These are phyloP conservation scores for Paramecium bursaria DNA, from an alignment of 73 alveolate genomes.

Conservation along the genomic window DNA sequence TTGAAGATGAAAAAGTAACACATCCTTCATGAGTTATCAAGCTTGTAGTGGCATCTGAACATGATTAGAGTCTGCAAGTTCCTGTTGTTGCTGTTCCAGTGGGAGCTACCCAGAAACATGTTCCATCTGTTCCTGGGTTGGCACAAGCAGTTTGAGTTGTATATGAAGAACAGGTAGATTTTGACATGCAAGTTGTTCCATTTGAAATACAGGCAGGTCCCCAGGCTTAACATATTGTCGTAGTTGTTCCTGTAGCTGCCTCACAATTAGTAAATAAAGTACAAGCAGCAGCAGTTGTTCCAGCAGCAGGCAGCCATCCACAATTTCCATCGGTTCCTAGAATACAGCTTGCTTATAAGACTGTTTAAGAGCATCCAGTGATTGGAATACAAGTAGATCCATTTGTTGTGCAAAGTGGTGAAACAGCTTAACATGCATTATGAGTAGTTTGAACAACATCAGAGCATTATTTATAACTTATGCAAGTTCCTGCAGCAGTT, in stretches of 20 bases:
- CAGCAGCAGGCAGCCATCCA: conserved; percentile 32
- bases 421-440: background rate
- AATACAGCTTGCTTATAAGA: background rate
- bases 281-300: conserved; percentile 25
- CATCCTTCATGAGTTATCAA: conserved; percentile 18
- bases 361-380: background rate
- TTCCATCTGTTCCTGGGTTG: conserved; percentile 32
- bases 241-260: background rate
- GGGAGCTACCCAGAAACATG: conserved; percentile 4
- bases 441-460: background rate
- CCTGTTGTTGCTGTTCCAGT: conserved; percentile 5
- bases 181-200: conserved; percentile 32
- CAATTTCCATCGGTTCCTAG: background rate
- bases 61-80: conserved; percentile 15
- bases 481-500: background rate
- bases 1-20: no score
- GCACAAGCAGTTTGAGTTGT: background rate
- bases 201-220: conserved; percentile 27
- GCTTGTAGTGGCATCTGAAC: conserved; percentile 3
- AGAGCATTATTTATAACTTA: background rate
- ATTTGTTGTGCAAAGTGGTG: background rate
- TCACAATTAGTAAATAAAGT: background rate
- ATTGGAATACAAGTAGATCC: conserved; percentile 4
- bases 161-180: conserved; percentile 18
- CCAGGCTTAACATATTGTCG: conserved; percentile 3